Evolutionary conservation across 225 moss, liverwort and hornwort genomes (phyloP).

Genomic region (Marchantia paleacea): DNA sequence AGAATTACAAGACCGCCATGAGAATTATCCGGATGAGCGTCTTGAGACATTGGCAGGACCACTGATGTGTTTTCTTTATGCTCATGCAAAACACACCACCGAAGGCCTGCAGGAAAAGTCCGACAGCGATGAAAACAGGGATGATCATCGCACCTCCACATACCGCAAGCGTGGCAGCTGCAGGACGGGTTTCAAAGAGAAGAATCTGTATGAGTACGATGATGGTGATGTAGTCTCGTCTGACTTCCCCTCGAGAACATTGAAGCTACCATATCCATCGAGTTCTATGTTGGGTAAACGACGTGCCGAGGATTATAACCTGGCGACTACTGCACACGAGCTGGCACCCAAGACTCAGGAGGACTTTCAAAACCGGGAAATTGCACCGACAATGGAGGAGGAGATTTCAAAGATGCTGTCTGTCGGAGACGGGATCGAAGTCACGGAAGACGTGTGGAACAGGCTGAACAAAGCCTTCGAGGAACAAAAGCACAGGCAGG

Average conservation of each 20-base stretch:
- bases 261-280: slow-evolving; percentile 5
- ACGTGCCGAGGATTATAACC: not conserved
- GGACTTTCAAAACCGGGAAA: not conserved
- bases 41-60: slow-evolving; percentile 5
- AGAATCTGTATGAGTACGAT: not conserved
- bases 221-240: no score
- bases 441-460: not conserved
- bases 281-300: not conserved
- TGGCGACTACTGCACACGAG: not conserved
- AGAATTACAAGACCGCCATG: slow-evolving; percentile 10
- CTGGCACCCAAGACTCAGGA: not conserved
- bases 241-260: no score
- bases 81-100: not conserved
- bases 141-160: no score
- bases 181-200: not conserved
- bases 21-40: slow-evolving; percentile 1
- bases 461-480: not conserved
- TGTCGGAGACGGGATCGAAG: not conserved
- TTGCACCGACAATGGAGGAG: not conserved
- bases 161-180: no score
- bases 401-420: not conserved
- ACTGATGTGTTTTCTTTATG: slow-evolving; percentile 9
- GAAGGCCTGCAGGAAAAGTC: not conserved
- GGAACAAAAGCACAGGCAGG: slow-evolving; percentile 4
- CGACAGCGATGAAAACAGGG: not conserved